Base-by-base conservation (phyloP, 2,329 filamentous ascomycete species). In the Colletotrichum chrysophilum region DNA sequence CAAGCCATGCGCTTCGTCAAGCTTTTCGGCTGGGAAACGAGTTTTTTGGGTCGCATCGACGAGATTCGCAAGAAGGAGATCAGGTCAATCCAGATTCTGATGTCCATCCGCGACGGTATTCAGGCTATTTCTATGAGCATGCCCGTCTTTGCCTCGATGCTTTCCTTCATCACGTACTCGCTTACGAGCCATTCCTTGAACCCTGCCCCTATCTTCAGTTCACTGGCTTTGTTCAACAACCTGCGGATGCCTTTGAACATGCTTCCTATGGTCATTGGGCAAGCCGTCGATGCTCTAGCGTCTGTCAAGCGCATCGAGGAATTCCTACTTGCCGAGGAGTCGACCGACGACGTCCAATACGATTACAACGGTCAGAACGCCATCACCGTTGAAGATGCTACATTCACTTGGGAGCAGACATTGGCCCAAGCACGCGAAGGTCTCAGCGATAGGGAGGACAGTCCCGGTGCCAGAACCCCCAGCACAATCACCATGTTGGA, bases 1-100 rank as follows among this genome's bases (percentile, higher is more conserved):
- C 93, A 95, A 78, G 94, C 95, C 0, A 96, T 98, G 24, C 91
- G 96, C 32, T 98, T 98, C 81, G 96, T 98, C 85, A 98, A 98
- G 83, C 98, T 92, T 83, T 98, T 98, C 81, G 96, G 95, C 8
- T 98, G 96, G 96, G 96, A 98, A 82, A 93, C 91, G 73, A 94
- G 94, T 56, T 98, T 98, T 81, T 86, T 98, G 16, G 89, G 92
- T 65, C 92, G 96, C 18, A 89, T 98, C 18, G 91, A 91, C 61
- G 89, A 92, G 28, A 94, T 97, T 77, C 91, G 96, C 74, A 88
- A 89, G 66, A 90, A 89, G 76, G 96, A 98, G 83, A 95, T 98
- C 76, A 87, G 89, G 69, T 91, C 94, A 14, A 95, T 98, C 73
- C 96, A 98, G 82, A 86, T 95, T 14, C 86, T 98, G 61, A 87